These are phyloP conservation scores for Mortierella hygrophila DNA, from an alignment of 192 early-diverging fungal species.

Conservation along the genomic window DNA sequence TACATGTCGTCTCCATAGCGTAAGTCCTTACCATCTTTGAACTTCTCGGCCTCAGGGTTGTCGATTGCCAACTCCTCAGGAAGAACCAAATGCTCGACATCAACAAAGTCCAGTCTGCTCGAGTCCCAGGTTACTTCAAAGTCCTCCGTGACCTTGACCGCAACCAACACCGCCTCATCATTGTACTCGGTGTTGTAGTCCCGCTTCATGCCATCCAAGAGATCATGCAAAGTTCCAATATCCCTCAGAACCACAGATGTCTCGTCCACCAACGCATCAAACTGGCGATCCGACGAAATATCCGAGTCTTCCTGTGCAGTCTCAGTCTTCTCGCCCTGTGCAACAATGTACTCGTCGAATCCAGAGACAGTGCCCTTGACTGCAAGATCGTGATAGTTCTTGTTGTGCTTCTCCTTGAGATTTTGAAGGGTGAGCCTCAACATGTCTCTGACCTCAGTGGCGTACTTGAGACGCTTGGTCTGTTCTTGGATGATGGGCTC, in stretches of 20 bases:
- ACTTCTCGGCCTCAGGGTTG: constrained; percentile 36
- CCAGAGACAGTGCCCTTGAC: constrained; percentile 70
- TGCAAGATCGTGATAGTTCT: constrained; percentile 80
- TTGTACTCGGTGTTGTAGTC: constrained; percentile 71
- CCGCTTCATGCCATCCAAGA: constrained; percentile 51
- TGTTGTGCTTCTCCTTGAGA: constrained; percentile 75
- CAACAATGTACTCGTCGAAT: constrained; percentile 71
- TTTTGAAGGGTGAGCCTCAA: constrained; percentile 56
- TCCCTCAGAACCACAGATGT: constrained; percentile 23
- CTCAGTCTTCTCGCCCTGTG: constrained; percentile 52
- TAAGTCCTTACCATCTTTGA: constrained; percentile 30
- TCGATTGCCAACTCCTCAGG: constrained; percentile 30
- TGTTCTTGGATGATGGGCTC: constrained; percentile 32
- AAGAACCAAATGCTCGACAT: constrained; percentile 26
- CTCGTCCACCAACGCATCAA: constrained; percentile 37
- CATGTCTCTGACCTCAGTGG: constrained; percentile 53
- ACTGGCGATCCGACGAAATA: constrained; percentile 38
- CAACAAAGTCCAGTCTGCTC: constrained; percentile 22
- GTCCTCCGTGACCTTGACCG: constrained; percentile 57
- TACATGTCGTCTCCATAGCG: constrained; percentile 26
- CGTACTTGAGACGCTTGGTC: constrained; percentile 21
- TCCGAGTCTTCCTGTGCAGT: constrained; percentile 14
- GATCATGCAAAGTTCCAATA: constrained; percentile 23
- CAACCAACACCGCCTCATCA: constrained; percentile 66
- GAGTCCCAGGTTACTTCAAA: constrained; percentile 24